Percentiles rank a stretch among this genome's conserved stretches.
These are phyloP conservation scores for Pilobolus umbonatus DNA, from an alignment of 192 early-diverging fungal genomes.

Conservation along the genomic window DNA sequence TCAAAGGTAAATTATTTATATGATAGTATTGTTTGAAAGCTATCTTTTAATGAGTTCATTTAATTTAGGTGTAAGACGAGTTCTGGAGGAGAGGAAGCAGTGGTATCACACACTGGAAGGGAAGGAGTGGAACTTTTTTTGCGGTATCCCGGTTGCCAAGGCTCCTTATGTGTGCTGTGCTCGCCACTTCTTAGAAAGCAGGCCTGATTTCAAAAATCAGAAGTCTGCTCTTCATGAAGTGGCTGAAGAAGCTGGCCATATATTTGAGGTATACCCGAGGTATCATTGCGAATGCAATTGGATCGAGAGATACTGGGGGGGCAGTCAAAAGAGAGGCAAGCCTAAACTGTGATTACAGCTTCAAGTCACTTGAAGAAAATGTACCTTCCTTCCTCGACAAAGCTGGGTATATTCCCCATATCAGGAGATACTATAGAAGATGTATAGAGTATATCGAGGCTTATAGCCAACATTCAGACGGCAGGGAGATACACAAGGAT, in stretches of 20 bases:
- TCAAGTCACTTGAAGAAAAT: too few relatives aligned
- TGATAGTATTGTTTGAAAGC: too few relatives aligned
- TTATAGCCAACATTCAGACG: too few relatives aligned
- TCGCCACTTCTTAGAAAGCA: neutral
- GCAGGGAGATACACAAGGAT: too few relatives aligned
- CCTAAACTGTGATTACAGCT: conserved; percentile 6
- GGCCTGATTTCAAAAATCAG: conserved; percentile 12
- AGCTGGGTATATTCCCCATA: too few relatives aligned
- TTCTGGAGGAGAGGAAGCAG: neutral
- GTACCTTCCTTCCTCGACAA: too few relatives aligned
- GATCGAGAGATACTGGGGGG: conserved; percentile 15
- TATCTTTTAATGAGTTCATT: too few relatives aligned
- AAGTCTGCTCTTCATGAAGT: conserved; percentile 1
- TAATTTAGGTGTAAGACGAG: neutral
- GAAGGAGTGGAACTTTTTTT: neutral
- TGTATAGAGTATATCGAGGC: too few relatives aligned
- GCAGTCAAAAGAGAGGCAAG: conserved; percentile 1
- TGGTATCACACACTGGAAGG: neutral
- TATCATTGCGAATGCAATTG: too few relatives aligned
- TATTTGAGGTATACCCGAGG: conserved; percentile 1
- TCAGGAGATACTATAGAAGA: too few relatives aligned
- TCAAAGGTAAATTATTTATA: too few relatives aligned
- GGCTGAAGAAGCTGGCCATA: conserved; percentile 4
- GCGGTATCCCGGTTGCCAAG: neutral
- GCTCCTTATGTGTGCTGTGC: conserved; percentile 7